These are phyloP conservation scores for Talaromyces sp. DNA, from an alignment of 2,329 filamentous ascomycete species.

Conservation along the genomic window DNA sequence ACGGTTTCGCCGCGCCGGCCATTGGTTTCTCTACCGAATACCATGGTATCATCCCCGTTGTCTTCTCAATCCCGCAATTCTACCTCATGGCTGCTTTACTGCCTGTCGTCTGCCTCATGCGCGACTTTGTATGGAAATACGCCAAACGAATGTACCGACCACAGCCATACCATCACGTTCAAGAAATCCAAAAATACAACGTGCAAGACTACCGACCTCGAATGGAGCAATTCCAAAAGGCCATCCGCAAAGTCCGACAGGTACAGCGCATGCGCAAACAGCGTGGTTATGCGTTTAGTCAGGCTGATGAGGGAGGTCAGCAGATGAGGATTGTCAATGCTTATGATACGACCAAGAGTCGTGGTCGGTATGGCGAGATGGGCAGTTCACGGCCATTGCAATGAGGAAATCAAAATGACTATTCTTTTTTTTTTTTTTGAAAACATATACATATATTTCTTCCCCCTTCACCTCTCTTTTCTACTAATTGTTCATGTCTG, in stretches of 20 bases:
- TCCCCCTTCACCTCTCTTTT: not conserved
- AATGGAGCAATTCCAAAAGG: conserved; percentile 99
- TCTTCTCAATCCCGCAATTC: conserved; percentile 79
- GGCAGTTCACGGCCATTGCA: conserved; percentile 49
- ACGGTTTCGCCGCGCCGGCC: conserved; percentile 79
- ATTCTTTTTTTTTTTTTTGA: not conserved
- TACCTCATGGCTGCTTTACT: conserved; percentile 85
- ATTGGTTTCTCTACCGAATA: conserved; percentile 78
- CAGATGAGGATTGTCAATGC: conserved; percentile 93
- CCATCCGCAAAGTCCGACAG: conserved; percentile 95
- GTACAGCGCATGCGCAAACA: conserved; percentile 99
- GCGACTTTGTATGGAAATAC: conserved; percentile 97
- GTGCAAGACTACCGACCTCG: conserved; percentile 97
- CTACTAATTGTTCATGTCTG: not conserved
- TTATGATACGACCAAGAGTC: conserved; percentile 90
- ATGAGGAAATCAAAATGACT: not conserved
- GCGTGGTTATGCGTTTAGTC: conserved; percentile 94
- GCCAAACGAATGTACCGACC: conserved; percentile 95
- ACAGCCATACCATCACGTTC: conserved; percentile 94
- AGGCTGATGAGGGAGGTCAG: conserved; percentile 75
- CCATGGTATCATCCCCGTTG: conserved; percentile 70
- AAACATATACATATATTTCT: not conserved
- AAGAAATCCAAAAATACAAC: conserved; percentile 99
- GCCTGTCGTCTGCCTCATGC: conserved; percentile 72
- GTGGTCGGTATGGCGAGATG: conserved; percentile 96